Evolutionary conservation across 805 yeast species (phyloP).

Genomic region (Wickerhamomyces chaumierensis): DNA sequence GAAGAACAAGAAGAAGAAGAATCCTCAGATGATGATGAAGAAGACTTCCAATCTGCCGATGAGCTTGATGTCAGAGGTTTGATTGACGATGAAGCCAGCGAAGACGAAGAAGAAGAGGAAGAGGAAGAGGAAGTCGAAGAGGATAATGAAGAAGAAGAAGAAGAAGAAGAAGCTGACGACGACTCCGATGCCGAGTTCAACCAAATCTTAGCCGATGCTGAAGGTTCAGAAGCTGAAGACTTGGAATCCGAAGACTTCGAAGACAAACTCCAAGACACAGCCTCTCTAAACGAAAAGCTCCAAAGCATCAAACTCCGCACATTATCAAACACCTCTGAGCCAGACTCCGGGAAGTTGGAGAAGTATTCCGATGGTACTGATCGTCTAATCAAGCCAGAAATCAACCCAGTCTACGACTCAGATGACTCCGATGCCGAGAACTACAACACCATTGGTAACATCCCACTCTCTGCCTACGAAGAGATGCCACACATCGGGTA

Average conservation of each 20-base stretch:
- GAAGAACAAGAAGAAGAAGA: constrained; percentile 7
- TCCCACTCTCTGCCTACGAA: constrained; percentile 88
- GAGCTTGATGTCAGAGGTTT: constrained; percentile 23
- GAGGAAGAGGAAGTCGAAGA: constrained; percentile 10
- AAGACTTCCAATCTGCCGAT: constrained; percentile 10
- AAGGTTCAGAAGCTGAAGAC: constrained; percentile 25
- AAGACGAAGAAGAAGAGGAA: constrained; percentile 12
- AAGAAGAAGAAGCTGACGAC: constrained; percentile 6
- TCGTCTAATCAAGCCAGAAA: constrained; percentile 77
- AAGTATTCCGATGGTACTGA: constrained; percentile 69
- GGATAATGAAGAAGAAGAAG: constrained; percentile 6
- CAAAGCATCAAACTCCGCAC: constrained; percentile 45
- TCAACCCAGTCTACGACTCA: constrained; percentile 87
- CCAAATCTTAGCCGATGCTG: constrained; percentile 39
- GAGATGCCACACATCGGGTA: constrained; percentile 97
- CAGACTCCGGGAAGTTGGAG: constrained; percentile 24
- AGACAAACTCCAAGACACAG: constrained; percentile 42
- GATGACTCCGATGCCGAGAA: constrained; percentile 85
- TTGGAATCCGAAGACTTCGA: constrained; percentile 34
- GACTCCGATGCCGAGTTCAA: constrained; percentile 59
- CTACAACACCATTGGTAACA: constrained; percentile 82
- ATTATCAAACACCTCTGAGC: constrained; percentile 28
- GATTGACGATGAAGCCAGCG: constrained; percentile 21
- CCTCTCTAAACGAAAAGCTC: constrained; percentile 40
- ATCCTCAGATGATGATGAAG: constrained; percentile 9